Evolutionary conservation across 176 grass and related monocot genomes (phyloP).

Genomic region (Oryza officinalis): DNA sequence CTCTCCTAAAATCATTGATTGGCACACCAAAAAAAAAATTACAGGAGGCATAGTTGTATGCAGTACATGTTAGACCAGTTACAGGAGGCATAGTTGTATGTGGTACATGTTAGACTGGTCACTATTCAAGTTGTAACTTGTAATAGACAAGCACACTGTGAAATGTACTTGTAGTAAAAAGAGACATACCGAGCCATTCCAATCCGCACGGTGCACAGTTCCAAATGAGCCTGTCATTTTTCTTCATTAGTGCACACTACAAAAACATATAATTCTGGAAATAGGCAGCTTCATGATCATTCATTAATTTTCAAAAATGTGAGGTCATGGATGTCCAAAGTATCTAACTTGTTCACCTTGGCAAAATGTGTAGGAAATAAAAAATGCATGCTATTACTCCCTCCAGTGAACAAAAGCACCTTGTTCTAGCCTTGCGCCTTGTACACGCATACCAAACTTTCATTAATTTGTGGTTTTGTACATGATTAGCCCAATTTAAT

Average conservation of each 20-base stretch:
- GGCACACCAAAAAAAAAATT: background rate
- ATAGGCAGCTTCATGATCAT: background rate
- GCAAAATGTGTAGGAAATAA: background rate
- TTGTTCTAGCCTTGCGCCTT: background rate
- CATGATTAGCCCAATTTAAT: background rate
- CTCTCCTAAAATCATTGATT: background rate
- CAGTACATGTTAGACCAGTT: background rate
- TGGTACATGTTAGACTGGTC: background rate
- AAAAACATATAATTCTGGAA: constrained; percentile 1
- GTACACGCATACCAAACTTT: background rate
- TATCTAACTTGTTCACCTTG: background rate
- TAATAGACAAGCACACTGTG: background rate
- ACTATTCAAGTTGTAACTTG: background rate
- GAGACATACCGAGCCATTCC: constrained; percentile 84
- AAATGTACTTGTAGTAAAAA: constrained; percentile 7
- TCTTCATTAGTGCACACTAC: background rate
- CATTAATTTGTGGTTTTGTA: background rate
- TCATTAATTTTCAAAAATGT: background rate
- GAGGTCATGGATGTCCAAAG: background rate
- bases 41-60: background rate
- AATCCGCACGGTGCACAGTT: constrained; percentile 88
- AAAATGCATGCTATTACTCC: background rate
- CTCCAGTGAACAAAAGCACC: no score
- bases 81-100: background rate
- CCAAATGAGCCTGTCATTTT: constrained; percentile 79